phyloP scores from a whole-genome alignment of 2,329 filamentous ascomycete genomes.

The Didymella pomorum region DNA sequence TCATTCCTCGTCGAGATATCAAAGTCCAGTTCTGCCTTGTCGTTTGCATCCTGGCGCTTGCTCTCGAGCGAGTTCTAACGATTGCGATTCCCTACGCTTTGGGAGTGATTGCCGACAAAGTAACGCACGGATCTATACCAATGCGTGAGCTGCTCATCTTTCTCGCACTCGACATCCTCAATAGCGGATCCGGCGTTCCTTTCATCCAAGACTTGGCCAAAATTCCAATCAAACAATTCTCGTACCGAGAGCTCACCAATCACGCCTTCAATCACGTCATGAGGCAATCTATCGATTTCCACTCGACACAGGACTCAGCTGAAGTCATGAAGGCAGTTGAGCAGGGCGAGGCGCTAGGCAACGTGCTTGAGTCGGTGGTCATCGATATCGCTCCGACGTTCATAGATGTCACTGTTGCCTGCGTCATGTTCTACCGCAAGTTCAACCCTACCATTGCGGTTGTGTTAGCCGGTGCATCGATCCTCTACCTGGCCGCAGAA shows the following conservation, averaged over 20 bases:
- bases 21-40: conserved; percentile 71
- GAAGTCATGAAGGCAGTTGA: conserved; percentile 68
- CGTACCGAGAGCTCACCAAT: conserved; percentile 13
- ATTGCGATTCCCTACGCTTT: conserved; percentile 78
- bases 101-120: conserved; percentile 75
- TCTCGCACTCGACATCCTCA: conserved; percentile 56
- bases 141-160: conserved; percentile 61
- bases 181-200: conserved; percentile 53
- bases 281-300: conserved; percentile 71
- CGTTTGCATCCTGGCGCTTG: conserved; percentile 70
- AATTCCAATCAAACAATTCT: conserved; percentile 59
- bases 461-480: conserved; percentile 5
- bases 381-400: conserved; percentile 68
- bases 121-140: conserved; percentile 59
- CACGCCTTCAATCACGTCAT: conserved; percentile 69
- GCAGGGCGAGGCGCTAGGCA: conserved; percentile 63
- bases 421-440: conserved; percentile 11
- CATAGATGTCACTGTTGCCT: conserved; percentile 59
- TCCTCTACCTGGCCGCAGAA: conserved; percentile 12
- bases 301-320: conserved; percentile 71
- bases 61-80: conserved; percentile 74
- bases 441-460: conserved; percentile 8
- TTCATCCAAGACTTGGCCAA: conserved; percentile 60
- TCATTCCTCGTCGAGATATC: conserved; percentile 74
- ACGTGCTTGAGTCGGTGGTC: conserved; percentile 64